These are phyloP conservation scores for Geosmithia flava DNA, from an alignment of 2,329 filamentous ascomycete genomes.

Conservation along the genomic window DNA sequence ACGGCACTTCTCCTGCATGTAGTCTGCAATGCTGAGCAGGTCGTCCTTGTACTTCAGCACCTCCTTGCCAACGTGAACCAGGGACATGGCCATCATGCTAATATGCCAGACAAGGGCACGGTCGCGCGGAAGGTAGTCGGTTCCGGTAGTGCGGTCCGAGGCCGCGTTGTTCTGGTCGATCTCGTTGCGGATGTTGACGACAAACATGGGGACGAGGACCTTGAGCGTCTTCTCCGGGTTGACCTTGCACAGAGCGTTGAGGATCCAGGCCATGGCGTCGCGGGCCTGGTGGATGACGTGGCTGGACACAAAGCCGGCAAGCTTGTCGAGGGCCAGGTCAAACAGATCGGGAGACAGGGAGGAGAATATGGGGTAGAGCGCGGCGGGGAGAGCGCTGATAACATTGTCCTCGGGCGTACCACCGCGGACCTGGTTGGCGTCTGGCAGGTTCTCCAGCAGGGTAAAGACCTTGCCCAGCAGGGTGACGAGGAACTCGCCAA, in stretches of 20 bases:
- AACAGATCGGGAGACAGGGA: slow-evolving; percentile 88
- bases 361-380: slow-evolving; percentile 80
- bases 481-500: slow-evolving; percentile 83
- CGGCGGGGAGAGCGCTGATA: slow-evolving; percentile 86
- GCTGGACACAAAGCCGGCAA: slow-evolving; percentile 79
- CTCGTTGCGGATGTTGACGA: slow-evolving; percentile 85
- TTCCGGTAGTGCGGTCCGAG: slow-evolving; percentile 84
- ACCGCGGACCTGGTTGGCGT: slow-evolving; percentile 75
- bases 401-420: slow-evolving; percentile 95
- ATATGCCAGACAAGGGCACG: slow-evolving; percentile 92
- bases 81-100: slow-evolving; percentile 94
- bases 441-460: slow-evolving; percentile 85
- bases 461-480: slow-evolving; percentile 93
- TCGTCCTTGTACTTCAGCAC: slow-evolving; percentile 83
- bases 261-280: slow-evolving; percentile 97
- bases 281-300: slow-evolving; percentile 95
- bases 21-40: slow-evolving; percentile 79
- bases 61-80: slow-evolving; percentile 87
- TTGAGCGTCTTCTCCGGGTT: slow-evolving; percentile 89
- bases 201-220: slow-evolving; percentile 78
- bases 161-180: slow-evolving; percentile 95
- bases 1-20: slow-evolving; percentile 93
- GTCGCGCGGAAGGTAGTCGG: slow-evolving; percentile 85
- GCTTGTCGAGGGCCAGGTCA: slow-evolving; percentile 82
- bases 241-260: slow-evolving; percentile 91